Percentiles rank a stretch among this genome's conserved stretches.
phyloP scores from a whole-genome alignment of 768 basidiomycete species.

The Suillus americanus region DNA sequence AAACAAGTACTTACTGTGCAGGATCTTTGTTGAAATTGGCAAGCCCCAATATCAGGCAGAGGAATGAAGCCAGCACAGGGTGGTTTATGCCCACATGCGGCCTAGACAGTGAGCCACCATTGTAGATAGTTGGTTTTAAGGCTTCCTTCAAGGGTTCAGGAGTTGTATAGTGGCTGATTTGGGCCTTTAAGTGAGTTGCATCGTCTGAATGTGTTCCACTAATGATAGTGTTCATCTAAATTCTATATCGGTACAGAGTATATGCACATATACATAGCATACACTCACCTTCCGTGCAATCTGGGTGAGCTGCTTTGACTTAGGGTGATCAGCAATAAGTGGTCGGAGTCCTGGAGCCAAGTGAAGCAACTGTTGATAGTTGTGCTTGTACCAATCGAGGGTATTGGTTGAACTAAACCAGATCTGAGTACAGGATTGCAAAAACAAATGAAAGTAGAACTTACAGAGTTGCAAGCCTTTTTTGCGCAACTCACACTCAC shows the following conservation, averaged over 20 bases:
- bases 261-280: neutral
- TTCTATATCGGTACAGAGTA: neutral
- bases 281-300: neutral
- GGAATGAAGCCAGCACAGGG: neutral
- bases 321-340: neutral
- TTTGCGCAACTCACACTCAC: neutral
- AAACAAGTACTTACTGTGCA: neutral
- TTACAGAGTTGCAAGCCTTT: neutral
- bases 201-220: neutral
- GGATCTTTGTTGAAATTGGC: neutral
- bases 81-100: conserved; percentile 9
- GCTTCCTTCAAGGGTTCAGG: neutral
- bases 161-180: neutral
- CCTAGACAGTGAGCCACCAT: neutral
- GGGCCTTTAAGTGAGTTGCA: neutral
- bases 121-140: neutral
- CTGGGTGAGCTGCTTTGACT: neutral
- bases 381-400: neutral
- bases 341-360: neutral
- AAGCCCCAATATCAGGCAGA: neutral
- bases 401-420: neutral
- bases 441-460: neutral
- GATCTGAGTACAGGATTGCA: neutral
- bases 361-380: conserved; percentile 1
- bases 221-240: neutral